Evolutionary conservation across 371 early-diverging fungal species (phyloP).

Genomic region (Mucor plumbeus): DNA sequence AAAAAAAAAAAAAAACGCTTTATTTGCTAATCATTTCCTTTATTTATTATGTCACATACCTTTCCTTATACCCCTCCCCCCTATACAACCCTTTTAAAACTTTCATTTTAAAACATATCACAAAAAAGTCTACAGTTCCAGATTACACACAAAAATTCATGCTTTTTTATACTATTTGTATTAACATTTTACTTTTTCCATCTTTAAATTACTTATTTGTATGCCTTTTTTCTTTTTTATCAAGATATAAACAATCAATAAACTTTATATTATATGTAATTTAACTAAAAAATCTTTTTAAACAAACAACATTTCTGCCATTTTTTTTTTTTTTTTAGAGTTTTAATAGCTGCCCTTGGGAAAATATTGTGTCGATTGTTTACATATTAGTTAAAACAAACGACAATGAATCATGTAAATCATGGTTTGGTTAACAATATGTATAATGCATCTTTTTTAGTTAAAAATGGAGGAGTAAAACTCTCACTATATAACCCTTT

Average conservation of each 20-base stretch:
- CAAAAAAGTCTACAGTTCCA: background rate
- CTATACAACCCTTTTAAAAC: background rate
- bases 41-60: constrained; percentile 7
- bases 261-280: background rate
- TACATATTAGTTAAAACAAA: too few relatives aligned
- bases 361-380: too few relatives aligned
- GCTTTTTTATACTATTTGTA: constrained; percentile 3
- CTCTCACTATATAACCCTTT: too few relatives aligned
- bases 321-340: too few relatives aligned
- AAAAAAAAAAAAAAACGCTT: background rate
- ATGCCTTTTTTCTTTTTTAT: background rate
- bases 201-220: constrained; percentile 6
- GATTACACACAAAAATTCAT: background rate
- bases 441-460: too few relatives aligned
- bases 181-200: background rate
- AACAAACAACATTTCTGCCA: background rate
- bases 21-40: constrained; percentile 4
- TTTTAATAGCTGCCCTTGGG: too few relatives aligned
- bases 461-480: too few relatives aligned
- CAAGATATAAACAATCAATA: constrained; percentile 5
- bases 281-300: constrained; percentile 1
- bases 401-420: too few relatives aligned
- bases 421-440: too few relatives aligned
- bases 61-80: background rate
- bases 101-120: too few relatives aligned